These are phyloP conservation scores for Beauveria scarabaeidicola DNA, from an alignment of 2,329 filamentous ascomycete species.

Conservation along the genomic window DNA sequence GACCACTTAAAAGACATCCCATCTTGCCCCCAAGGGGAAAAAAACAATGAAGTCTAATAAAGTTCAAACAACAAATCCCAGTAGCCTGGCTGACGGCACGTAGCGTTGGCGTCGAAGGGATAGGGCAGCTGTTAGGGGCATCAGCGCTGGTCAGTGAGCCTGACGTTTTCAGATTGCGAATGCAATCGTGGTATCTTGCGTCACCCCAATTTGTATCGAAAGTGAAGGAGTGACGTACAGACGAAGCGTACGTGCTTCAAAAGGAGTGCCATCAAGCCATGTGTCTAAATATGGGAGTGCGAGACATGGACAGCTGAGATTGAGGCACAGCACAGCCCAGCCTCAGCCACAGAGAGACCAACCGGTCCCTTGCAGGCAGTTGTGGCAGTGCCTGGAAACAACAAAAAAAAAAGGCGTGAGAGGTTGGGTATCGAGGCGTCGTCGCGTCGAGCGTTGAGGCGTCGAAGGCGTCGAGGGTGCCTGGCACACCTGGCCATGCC, in stretches of 20 bases:
- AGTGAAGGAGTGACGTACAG: not conserved
- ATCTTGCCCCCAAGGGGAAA: not conserved
- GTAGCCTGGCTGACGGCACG: not conserved
- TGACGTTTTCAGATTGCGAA: not conserved
- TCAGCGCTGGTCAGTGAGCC: not conserved
- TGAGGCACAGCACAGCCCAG: conserved; percentile 2
- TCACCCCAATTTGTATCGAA: not conserved
- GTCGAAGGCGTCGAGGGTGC: too few species aligned
- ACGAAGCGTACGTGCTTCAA: too few species aligned
- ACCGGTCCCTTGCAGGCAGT: not conserved
- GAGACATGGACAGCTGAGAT: not conserved
- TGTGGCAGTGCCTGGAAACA: not conserved
- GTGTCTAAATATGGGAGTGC: not conserved
- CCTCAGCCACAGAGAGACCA: conserved; percentile 1
- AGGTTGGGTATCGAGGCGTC: not conserved
- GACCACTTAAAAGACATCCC: not conserved
- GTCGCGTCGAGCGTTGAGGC: too few species aligned
- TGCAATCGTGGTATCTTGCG: not conserved
- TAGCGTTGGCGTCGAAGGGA: not conserved
- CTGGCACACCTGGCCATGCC: too few species aligned
- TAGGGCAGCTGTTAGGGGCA: not conserved
- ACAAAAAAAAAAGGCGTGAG: not conserved
- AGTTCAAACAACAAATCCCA: not conserved
- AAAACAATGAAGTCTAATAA: not conserved
- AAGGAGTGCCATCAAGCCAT: too few species aligned